Percentiles rank a stretch among this genome's conserved stretches.
Conservation (phyloP, 139 green algal species). For the Raphidocelis subcapitata region DNA sequence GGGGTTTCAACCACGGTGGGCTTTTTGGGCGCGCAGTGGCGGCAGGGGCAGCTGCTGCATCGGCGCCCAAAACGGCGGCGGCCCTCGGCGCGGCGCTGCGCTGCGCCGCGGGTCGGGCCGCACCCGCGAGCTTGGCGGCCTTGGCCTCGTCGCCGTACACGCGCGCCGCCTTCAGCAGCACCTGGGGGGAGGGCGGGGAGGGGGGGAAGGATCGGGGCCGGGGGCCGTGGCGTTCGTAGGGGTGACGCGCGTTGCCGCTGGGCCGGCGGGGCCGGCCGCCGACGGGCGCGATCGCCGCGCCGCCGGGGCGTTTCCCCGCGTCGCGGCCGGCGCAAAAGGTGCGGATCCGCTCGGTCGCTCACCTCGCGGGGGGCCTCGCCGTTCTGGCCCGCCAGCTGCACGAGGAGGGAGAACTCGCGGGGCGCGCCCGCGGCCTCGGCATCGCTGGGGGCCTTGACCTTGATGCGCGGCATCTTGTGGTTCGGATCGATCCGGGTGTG, state of each 20-base stretch:
- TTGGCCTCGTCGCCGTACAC: conserved; percentile 4
- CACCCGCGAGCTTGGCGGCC: neutral
- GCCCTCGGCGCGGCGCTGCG: neutral
- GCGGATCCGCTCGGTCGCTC: neutral
- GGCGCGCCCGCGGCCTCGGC: conserved; percentile 9
- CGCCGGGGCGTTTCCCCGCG: neutral
- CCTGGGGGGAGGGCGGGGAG: neutral
- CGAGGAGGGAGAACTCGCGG: conserved; percentile 43
- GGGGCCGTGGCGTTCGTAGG: neutral
- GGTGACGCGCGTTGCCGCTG: neutral
- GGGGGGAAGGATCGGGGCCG: neutral
- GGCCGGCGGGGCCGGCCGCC: too few species aligned
- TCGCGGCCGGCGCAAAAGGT: neutral
- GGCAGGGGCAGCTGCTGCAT: neutral
- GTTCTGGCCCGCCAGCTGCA: conserved; percentile 14
- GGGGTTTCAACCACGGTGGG: neutral
- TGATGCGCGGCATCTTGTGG: conserved; percentile 30
- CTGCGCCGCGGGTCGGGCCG: neutral
- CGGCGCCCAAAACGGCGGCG: neutral
- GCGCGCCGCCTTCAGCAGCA: neutral
- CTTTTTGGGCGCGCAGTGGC: neutral
- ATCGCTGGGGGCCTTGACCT: neutral
- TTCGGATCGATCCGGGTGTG: too few species aligned
- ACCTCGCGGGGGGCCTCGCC: neutral
- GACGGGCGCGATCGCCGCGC: neutral